Evolutionary conservation across 495 filamentous ascomycete genomes (phyloP).

Genomic region (Jackrogersella multiformis): DNA sequence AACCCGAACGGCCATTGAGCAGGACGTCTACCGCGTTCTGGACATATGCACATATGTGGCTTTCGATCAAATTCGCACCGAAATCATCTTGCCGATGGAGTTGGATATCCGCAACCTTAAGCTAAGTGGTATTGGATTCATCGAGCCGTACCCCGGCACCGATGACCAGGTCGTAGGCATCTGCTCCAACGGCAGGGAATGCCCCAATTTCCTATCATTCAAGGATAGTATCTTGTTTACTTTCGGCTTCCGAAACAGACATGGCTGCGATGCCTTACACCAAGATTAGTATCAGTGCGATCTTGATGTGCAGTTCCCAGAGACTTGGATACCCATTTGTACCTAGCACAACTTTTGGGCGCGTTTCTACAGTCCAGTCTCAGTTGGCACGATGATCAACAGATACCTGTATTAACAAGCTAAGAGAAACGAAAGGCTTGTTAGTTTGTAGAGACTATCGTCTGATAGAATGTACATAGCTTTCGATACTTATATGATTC

Average conservation of each 20-base stretch:
- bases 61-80: background rate
- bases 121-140: background rate
- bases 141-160: background rate
- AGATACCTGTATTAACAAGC: too few species aligned
- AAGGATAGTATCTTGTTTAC: background rate
- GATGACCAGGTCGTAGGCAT: background rate
- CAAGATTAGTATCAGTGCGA: too few species aligned
- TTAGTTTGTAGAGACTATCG: too few species aligned
- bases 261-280: too few species aligned
- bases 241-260: background rate
- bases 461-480: too few species aligned
- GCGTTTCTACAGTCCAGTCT: too few species aligned
- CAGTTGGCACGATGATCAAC: too few species aligned
- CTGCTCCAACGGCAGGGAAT: background rate
- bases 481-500: too few species aligned
- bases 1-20: background rate
- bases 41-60: background rate
- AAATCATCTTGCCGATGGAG: background rate
- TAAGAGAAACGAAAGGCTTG: too few species aligned
- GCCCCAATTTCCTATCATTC: background rate
- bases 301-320: too few species aligned
- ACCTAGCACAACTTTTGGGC: too few species aligned
- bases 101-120: background rate
- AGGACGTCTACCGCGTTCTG: background rate
- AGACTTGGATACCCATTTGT: too few species aligned